Conservation (phyloP, 768 basidiomycete species). For the Panus rudis region DNA sequence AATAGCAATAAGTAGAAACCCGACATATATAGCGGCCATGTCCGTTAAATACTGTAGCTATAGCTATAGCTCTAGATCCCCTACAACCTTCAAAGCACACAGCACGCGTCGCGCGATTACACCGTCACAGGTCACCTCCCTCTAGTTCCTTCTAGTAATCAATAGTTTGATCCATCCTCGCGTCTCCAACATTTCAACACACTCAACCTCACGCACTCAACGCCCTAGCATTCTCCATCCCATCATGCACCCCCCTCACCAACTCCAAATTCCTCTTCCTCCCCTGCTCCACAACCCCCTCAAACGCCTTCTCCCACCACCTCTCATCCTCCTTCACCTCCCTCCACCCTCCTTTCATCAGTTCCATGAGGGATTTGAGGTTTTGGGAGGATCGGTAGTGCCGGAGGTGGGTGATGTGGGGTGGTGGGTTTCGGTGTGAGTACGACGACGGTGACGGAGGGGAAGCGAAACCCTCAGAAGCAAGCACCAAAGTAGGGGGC, state of each 20-base stretch:
- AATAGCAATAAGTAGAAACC: too few relatives aligned
- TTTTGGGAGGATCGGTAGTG: slow-evolving; percentile 9
- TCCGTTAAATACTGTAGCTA: too few relatives aligned
- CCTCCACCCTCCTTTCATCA: slow-evolving; percentile 56
- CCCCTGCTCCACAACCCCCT: slow-evolving; percentile 26
- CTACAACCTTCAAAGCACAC: too few relatives aligned
- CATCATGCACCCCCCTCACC: slow-evolving; percentile 23
- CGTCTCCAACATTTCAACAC: too few relatives aligned
- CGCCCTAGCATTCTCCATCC: slow-evolving; percentile 24
- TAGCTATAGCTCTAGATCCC: too few relatives aligned
- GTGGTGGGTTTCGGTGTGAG: slow-evolving; percentile 38
- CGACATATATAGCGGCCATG: too few relatives aligned
- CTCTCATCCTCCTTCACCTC: slow-evolving; percentile 48
- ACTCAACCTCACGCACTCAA: too few relatives aligned
- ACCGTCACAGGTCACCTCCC: too few relatives aligned
- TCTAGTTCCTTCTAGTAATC: too few relatives aligned
- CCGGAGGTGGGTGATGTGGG: slow-evolving; percentile 35
- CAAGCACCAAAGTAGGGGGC: slow-evolving; percentile 58
- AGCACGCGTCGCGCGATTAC: too few relatives aligned
- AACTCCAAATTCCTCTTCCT: slow-evolving; percentile 16
- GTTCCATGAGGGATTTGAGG: slow-evolving; percentile 33
- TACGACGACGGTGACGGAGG: slow-evolving; percentile 23
- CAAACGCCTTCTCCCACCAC: slow-evolving; percentile 66
- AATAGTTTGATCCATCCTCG: too few relatives aligned
- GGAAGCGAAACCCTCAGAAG: slow-evolving; percentile 46